phyloP scores from a whole-genome alignment of 2,329 filamentous ascomycete genomes.

The Diaporthe citrichinensis region DNA sequence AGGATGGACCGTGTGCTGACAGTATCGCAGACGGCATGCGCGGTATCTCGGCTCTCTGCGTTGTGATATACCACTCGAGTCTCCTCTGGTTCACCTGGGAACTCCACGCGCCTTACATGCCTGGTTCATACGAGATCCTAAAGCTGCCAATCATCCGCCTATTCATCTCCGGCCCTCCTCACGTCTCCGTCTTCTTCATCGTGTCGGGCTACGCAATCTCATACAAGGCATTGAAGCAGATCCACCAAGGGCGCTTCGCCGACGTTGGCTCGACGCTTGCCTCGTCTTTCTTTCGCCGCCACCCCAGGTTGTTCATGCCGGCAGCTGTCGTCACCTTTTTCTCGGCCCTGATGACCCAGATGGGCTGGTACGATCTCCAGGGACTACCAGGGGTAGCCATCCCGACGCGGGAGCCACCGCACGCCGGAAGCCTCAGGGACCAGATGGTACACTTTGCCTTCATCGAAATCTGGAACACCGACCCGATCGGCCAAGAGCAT shows the following conservation, averaged over 20 bases:
- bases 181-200: slow-evolving; percentile 54
- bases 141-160: slow-evolving; percentile 52
- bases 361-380: slow-evolving; percentile 41
- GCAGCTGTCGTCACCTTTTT: slow-evolving; percentile 43
- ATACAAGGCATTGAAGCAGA: slow-evolving; percentile 51
- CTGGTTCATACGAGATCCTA: slow-evolving; percentile 36
- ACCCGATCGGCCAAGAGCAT: slow-evolving; percentile 43
- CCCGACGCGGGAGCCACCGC: slow-evolving; percentile 41
- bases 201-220: slow-evolving; percentile 58
- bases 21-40: slow-evolving; percentile 44
- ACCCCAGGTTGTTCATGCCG: slow-evolving; percentile 48
- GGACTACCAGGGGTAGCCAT: slow-evolving; percentile 45
- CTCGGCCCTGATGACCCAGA: slow-evolving; percentile 37
- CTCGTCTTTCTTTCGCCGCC: slow-evolving; percentile 48
- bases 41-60: slow-evolving; percentile 45
- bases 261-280: slow-evolving; percentile 46
- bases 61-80: slow-evolving; percentile 44
- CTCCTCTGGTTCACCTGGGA: slow-evolving; percentile 40
- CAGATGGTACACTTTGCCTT: slow-evolving; percentile 44
- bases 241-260: slow-evolving; percentile 43
- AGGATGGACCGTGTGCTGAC: not conserved
- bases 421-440: slow-evolving; percentile 40
- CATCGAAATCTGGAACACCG: slow-evolving; percentile 39
- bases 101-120: slow-evolving; percentile 34
- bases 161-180: slow-evolving; percentile 48